Evolutionary conservation across 176 grass and related monocot species (phyloP).

Genomic region (Oryza australiensis): DNA sequence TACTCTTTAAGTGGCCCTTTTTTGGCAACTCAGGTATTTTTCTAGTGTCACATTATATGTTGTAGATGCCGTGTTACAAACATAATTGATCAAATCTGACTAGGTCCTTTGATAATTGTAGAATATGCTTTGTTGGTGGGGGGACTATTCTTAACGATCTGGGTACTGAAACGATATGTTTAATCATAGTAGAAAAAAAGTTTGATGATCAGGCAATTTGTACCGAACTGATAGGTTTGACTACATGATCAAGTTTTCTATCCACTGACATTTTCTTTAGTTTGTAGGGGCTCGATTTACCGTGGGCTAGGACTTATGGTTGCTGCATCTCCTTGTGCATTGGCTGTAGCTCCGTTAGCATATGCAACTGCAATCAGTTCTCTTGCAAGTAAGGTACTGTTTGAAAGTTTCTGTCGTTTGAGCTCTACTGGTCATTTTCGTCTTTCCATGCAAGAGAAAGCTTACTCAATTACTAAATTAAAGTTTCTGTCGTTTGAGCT

Average conservation of each 20-base stretch:
- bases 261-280: constrained; percentile 63
- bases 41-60: background rate
- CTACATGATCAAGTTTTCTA: constrained; percentile 20
- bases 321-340: constrained; percentile 93
- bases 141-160: background rate
- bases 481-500: constrained; percentile 7
- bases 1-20: constrained; percentile 96
- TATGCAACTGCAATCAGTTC: constrained; percentile 98
- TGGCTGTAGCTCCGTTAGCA: constrained; percentile 96
- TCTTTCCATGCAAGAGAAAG: background rate
- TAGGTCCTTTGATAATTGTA: background rate
- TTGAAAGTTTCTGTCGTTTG: constrained; percentile 14
- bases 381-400: constrained; percentile 89
- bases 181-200: background rate
- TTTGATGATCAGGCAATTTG: constrained; percentile 2
- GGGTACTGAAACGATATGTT: constrained; percentile 18
- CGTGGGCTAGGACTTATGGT: constrained; percentile 98
- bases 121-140: constrained; percentile 4
- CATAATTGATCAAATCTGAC: background rate
- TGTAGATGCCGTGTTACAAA: constrained; percentile 1
- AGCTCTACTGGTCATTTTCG: background rate
- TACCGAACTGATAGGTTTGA: background rate
- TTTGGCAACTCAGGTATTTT: constrained; percentile 91
- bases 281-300: constrained; percentile 95
- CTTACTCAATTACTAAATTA: background rate